These are phyloP conservation scores for Babesia divergens DNA, from an alignment of 169 alveolate species.

Conservation along the genomic window DNA sequence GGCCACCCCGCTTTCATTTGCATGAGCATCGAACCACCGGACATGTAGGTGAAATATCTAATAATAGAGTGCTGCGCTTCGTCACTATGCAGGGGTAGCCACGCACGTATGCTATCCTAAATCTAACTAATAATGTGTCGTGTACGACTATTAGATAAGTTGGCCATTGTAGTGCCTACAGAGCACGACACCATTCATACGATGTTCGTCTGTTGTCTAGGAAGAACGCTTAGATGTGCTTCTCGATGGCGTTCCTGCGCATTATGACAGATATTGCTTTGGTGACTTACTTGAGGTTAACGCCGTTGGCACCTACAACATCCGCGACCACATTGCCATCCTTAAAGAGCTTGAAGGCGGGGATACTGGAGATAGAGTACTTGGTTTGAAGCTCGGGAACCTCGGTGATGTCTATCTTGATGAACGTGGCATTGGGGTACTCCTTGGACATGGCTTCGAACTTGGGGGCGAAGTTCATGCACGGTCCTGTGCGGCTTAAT, in stretches of 20 bases:
- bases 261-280: background rate
- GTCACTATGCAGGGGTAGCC: no score
- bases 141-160: no score
- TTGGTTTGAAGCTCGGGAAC: conserved; percentile 70
- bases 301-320: conserved; percentile 73
- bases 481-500: conserved; percentile 61
- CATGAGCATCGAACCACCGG: no score
- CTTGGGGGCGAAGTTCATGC: conserved; percentile 84
- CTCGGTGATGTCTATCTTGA: conserved; percentile 74
- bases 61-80: no score
- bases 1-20: no score
- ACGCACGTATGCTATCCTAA: no score
- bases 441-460: conserved; percentile 72
- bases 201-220: no score
- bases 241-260: conserved; percentile 34
- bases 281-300: conserved; percentile 54
- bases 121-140: no score
- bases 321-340: conserved; percentile 69
- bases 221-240: conserved; percentile 5
- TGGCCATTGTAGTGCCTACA: no score
- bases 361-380: conserved; percentile 73
- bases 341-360: conserved; percentile 77
- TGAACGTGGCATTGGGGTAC: conserved; percentile 57
- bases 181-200: no score
- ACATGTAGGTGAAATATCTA: no score